Conservation (phyloP, 1,139 yeast species). For the Hansenula sp. region DNA sequence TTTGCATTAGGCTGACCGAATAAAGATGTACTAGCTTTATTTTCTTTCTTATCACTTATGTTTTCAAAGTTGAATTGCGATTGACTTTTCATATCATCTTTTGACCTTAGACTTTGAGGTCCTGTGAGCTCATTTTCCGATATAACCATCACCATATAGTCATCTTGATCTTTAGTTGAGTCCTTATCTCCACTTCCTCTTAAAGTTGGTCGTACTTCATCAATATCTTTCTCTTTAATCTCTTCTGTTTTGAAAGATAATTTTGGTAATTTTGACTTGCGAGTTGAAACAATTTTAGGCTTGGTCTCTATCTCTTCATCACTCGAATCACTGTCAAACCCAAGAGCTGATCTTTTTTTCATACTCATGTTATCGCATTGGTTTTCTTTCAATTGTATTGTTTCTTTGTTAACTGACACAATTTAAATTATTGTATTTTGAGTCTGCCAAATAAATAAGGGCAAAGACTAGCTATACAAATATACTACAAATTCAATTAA, state of each 20-base stretch:
- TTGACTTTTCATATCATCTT: not conserved
- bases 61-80: not conserved
- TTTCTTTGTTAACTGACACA: no score
- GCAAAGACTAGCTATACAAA: no score
- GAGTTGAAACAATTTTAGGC: not conserved
- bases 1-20: conserved; percentile 4
- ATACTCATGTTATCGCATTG: conserved; percentile 1
- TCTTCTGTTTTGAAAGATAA: conserved; percentile 6
- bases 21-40: conserved; percentile 2
- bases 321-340: conserved; percentile 18
- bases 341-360: conserved; percentile 22
- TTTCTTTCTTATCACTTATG: not conserved
- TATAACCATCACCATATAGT: conserved; percentile 15
- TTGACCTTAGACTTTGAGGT: conserved; percentile 4
- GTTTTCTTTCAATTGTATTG: no score
- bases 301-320: conserved; percentile 9
- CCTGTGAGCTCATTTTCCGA: conserved; percentile 9
- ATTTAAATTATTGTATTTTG: no score
- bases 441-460: not conserved
- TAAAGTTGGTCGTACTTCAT: conserved; percentile 12
- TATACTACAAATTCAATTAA: no score
- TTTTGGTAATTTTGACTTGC: conserved; percentile 9
- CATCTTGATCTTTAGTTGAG: conserved; percentile 5
- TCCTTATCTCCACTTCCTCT: conserved; percentile 4
- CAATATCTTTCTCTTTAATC: conserved; percentile 12